A percentile compares a stretch with the other conserved stretches of the same genome.
phyloP scores from a whole-genome alignment of 441 rosid species.

The Macaranga tanarius region DNA sequence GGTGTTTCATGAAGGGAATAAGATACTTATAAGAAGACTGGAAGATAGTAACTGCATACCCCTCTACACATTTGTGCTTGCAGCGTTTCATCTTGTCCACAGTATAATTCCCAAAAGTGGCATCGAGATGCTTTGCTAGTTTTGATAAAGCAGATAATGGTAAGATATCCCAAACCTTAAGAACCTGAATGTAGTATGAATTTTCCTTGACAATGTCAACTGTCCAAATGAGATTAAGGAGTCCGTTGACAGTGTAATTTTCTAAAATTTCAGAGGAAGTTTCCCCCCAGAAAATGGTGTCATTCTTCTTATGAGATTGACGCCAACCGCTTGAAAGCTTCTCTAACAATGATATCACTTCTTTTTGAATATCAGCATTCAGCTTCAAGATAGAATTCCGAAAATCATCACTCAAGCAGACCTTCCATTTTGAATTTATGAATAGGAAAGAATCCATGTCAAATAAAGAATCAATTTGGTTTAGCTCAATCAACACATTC shows the following conservation, averaged over 20 bases:
- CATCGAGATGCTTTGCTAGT: conserved; percentile 21
- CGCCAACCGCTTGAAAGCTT: conserved; percentile 46
- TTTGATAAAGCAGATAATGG: conserved; percentile 24
- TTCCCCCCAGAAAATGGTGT: background rate
- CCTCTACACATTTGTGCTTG: background rate
- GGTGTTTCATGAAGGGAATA: no score
- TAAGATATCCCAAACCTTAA: conserved; percentile 47
- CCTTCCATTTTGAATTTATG: conserved; percentile 47
- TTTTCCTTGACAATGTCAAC: conserved; percentile 30
- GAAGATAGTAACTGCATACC: no score
- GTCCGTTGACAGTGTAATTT: conserved; percentile 23
- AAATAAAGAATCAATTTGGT: conserved; percentile 29
- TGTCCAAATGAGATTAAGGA: conserved; percentile 31
- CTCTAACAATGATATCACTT: conserved; percentile 20
- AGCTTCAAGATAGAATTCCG: conserved; percentile 28
- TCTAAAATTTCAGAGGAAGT: conserved; percentile 27
- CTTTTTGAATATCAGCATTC: background rate
- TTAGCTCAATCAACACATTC: conserved; percentile 22
- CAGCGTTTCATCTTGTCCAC: conserved; percentile 4
- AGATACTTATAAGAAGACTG: no score
- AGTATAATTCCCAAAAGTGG: background rate
- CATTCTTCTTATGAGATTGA: conserved; percentile 13
- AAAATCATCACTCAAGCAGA: conserved; percentile 37
- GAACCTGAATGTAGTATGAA: conserved; percentile 27
- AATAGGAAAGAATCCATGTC: conserved; percentile 13